These are phyloP conservation scores for Globisporangium acanthophoron DNA, from an alignment of 352 stramenopile genomes.

Conservation along the genomic window DNA sequence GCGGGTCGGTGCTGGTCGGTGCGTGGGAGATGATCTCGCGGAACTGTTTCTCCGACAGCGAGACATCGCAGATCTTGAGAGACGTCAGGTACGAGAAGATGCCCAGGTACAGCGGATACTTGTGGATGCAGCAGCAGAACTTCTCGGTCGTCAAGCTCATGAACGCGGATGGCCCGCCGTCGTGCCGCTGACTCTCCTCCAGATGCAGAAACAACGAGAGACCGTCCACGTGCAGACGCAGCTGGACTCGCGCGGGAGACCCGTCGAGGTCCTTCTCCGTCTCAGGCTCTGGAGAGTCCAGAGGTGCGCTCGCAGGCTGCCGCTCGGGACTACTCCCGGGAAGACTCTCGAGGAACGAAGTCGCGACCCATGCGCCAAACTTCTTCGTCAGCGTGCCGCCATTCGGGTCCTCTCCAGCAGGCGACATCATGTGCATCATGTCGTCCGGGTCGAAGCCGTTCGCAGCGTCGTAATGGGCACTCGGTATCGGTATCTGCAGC, in stretches of 20 bases:
- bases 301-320: slow-evolving; percentile 10
- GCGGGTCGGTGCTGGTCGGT: slow-evolving; percentile 3
- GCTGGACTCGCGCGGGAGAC: slow-evolving; percentile 42
- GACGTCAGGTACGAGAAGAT: slow-evolving; percentile 69
- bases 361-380: slow-evolving; percentile 48
- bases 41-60: slow-evolving; percentile 48
- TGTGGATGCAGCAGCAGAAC: slow-evolving; percentile 69
- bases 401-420: slow-evolving; percentile 10
- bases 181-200: slow-evolving; percentile 25
- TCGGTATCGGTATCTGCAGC: not conserved
- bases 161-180: slow-evolving; percentile 38
- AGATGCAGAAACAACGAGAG: slow-evolving; percentile 66
- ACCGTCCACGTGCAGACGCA: slow-evolving; percentile 69
- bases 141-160: slow-evolving; percentile 59
- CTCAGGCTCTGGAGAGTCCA: slow-evolving; percentile 12
- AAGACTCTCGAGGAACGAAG: slow-evolving; percentile 49
- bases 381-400: slow-evolving; percentile 43
- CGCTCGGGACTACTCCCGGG: slow-evolving; percentile 9
- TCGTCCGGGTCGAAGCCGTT: slow-evolving; percentile 9
- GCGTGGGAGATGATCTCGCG: slow-evolving; percentile 64
- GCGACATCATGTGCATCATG: slow-evolving; percentile 5
- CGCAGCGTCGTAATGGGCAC: not conserved
- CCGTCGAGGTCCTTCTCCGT: slow-evolving; percentile 23
- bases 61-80: slow-evolving; percentile 66
- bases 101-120: slow-evolving; percentile 60